Evolutionary conservation across 805 yeast species (phyloP), one percentile per base, ranked within the genome.

Genomic region (Wickerhamomyces xylosicus): DNA sequence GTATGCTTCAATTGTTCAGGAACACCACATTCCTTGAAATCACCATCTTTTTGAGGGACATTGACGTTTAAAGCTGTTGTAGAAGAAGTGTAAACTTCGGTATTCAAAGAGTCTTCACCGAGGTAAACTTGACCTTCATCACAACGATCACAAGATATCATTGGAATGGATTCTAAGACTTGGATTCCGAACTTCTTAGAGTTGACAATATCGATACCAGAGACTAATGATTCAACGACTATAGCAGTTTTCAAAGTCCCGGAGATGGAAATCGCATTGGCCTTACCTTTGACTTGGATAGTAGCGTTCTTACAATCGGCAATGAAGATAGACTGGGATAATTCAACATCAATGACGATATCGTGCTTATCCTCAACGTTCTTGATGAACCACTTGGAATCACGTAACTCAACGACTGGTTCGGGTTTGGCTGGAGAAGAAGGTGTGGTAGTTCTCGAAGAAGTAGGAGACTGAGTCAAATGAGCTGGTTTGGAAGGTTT

Each of bases 1-100:
- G 73, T 67, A 61, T 86, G 95, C 54, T 76, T 74, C 61, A 92
- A 72, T 65, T 92, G 98, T 62, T 92, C 99, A 8, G 97, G 96
- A 33, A 84, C 74, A 8, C 95, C 79, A 39, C 77, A 64, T 61
- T 92, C 99, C 39, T 68, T 73, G 61, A 72, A 79, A 57, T 90
- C 95, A 35, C 66, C 82, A 31, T 77, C 85, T 18, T 70, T 74
- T 35, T 71, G 72, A 20, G 95, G 95, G 34, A 85, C 70, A 54
- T 89, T 85, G 49, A 92, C 68, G 58, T 92, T 92, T 59, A 92
- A 66, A 3, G 95, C 73, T 1, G 97, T 83, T 14, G 95, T 74
- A 38, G 85, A 78, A 35, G 95, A 80, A 2, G 96, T 83, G 62
- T 77, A 85, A 35, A 92, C 66, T 53, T 86, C 94, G 7, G 83